phyloP scores from a whole-genome alignment of 495 filamentous ascomycete species.

The Tuber melanosporum region DNA sequence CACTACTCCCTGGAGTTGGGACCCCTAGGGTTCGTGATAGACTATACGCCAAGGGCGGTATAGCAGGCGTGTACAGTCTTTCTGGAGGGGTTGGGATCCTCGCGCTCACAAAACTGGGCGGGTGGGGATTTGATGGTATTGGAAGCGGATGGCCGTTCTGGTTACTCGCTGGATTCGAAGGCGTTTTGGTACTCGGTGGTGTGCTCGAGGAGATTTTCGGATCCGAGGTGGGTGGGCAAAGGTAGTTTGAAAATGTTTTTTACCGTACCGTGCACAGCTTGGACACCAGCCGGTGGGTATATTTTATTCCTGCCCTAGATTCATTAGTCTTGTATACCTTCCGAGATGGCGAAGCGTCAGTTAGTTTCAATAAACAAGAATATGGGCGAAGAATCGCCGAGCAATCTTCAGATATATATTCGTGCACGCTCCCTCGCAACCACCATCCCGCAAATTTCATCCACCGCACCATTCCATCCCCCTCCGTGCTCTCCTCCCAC shows the following conservation, averaged over 20 bases:
- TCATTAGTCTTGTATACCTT: background rate
- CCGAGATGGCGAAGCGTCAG: background rate
- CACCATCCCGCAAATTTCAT: too few relatives aligned
- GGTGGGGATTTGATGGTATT: slow-evolving; percentile 70
- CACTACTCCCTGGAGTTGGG: slow-evolving; percentile 30
- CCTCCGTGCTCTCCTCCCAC: too few relatives aligned
- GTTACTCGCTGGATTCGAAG: slow-evolving; percentile 87
- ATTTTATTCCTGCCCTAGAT: background rate
- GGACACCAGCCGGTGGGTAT: background rate
- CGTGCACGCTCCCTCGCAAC: too few relatives aligned
- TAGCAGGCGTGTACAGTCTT: slow-evolving; percentile 87
- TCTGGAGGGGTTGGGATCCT: slow-evolving; percentile 88
- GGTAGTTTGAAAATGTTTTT: background rate
- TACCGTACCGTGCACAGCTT: background rate
- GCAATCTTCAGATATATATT: background rate
- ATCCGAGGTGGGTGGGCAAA: background rate
- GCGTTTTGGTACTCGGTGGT: slow-evolving; percentile 52
- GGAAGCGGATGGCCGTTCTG: slow-evolving; percentile 78
- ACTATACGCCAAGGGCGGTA: slow-evolving; percentile 74
- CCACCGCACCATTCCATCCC: too few relatives aligned
- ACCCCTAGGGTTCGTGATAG: slow-evolving; percentile 32
- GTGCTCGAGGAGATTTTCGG: slow-evolving; percentile 22
- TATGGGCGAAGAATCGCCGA: background rate
- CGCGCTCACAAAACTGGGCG: slow-evolving; percentile 86
- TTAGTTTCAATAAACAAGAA: background rate